A percentile compares a stretch with the other conserved stretches of the same genome.
These are phyloP conservation scores for Calocybe cyanea DNA, from an alignment of 768 basidiomycete genomes.

Conservation along the genomic window DNA sequence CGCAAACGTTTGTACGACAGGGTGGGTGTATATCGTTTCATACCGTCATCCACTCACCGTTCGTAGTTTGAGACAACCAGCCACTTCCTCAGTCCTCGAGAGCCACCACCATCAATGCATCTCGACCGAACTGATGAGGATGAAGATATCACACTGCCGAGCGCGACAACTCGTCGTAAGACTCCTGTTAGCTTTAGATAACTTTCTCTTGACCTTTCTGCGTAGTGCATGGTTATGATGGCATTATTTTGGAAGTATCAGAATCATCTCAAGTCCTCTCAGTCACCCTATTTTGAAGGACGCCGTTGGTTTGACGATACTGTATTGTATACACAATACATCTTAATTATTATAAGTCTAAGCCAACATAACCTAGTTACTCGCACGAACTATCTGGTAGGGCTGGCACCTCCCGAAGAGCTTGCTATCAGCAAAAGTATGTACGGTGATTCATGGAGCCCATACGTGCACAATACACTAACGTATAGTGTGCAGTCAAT, in stretches of 20 bases:
- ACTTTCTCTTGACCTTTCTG: slow-evolving; percentile 11
- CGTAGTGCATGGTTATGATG: slow-evolving; percentile 74
- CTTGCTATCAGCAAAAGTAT: no score
- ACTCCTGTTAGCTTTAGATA: slow-evolving; percentile 1
- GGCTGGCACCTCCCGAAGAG: no score
- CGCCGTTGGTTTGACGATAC: no score
- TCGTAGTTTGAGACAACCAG: slow-evolving; percentile 71
- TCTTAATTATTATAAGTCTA: no score
- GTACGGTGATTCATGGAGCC: no score
- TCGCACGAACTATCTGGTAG: no score
- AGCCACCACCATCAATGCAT: slow-evolving; percentile 74
- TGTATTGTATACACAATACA: no score
- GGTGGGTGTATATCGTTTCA: slow-evolving; percentile 29
- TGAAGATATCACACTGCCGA: slow-evolving; percentile 63
- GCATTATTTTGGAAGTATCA: slow-evolving; percentile 75
- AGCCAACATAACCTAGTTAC: no score
- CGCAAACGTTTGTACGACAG: slow-evolving; percentile 70
- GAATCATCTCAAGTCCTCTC: slow-evolving; percentile 75
- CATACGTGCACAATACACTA: no score
- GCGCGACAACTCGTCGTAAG: slow-evolving; percentile 64
- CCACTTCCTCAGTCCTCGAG: slow-evolving; percentile 72
- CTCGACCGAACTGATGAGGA: slow-evolving; percentile 79
- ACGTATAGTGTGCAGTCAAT: no score
- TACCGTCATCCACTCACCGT: slow-evolving; percentile 1
- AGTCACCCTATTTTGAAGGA: slow-evolving; percentile 61